Conservation (phyloP, 495 filamentous ascomycete species). For the Pyronema domesticum region DNA sequence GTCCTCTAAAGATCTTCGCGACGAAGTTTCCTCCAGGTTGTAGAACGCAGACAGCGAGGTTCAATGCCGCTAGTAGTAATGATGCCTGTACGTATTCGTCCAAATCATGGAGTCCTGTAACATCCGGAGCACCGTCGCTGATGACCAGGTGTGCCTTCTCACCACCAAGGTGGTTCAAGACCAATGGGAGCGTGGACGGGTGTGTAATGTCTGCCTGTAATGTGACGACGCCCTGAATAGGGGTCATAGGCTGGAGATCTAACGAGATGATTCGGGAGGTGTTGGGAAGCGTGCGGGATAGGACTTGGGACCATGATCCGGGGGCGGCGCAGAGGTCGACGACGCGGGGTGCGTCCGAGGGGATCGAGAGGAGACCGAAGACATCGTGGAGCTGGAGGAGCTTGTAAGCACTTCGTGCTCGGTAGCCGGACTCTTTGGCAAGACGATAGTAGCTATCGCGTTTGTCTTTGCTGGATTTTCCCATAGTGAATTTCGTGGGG, state of each 20-base stretch:
- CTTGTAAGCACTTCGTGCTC: conserved; percentile 90
- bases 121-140: conserved; percentile 88
- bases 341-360: conserved; percentile 43
- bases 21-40: conserved; percentile 89
- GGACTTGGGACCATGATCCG: conserved; percentile 90
- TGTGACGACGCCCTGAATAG: conserved; percentile 76
- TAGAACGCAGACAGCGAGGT: conserved; percentile 77
- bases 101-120: conserved; percentile 88
- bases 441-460: conserved; percentile 94
- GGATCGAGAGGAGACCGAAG: conserved; percentile 70
- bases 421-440: conserved; percentile 79
- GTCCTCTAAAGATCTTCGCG: conserved; percentile 88
- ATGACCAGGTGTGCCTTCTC: conserved; percentile 45
- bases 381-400: conserved; percentile 81
- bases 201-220: conserved; percentile 93
- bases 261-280: conserved; percentile 58
- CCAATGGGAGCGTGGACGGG: conserved; percentile 76
- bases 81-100: conserved; percentile 97
- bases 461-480: conserved; percentile 97
- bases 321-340: conserved; percentile 94
- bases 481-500: conserved; percentile 39
- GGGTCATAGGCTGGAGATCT: conserved; percentile 87
- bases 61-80: conserved; percentile 80
- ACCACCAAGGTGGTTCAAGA: conserved; percentile 62
- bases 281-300: conserved; percentile 55